A percentile compares a stretch with the other conserved stretches of the same genome.
Evolutionary conservation across 139 green algal species (phyloP).

Genomic region (Choricystis sp.): DNA sequence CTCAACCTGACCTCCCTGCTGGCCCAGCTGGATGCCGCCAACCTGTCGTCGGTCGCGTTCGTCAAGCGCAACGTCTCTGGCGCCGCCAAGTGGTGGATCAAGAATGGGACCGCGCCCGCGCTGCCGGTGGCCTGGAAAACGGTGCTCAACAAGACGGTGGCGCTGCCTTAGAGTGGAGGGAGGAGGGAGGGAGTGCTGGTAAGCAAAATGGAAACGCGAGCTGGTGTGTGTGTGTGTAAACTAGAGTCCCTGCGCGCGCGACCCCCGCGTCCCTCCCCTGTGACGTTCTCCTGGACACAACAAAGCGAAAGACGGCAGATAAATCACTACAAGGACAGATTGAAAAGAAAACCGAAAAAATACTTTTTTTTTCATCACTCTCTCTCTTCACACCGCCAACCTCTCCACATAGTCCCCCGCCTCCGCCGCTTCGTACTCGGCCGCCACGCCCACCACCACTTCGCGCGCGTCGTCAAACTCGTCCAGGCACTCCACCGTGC

Average conservation of each 20-base stretch:
- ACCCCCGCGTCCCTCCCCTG: too few species aligned
- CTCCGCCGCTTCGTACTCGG: slow-evolving; percentile 83
- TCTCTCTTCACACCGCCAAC: not conserved
- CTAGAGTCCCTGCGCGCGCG: too few species aligned
- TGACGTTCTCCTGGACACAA: too few species aligned
- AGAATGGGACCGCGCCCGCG: too few species aligned
- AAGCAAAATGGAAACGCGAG: too few species aligned
- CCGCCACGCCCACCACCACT: slow-evolving; percentile 48
- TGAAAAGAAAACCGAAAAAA: not conserved
- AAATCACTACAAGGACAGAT: not conserved
- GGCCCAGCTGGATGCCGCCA: not conserved
- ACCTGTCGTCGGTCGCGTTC: not conserved
- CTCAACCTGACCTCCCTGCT: not conserved
- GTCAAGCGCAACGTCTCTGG: too few species aligned
- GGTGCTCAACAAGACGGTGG: not conserved
- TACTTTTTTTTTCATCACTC: not conserved
- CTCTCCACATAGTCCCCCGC: slow-evolving; percentile 38
- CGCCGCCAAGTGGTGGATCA: too few species aligned
- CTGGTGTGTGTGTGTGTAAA: too few species aligned
- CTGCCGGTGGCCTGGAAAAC: too few species aligned
- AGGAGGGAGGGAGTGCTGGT: not conserved
- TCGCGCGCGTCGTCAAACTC: slow-evolving; percentile 90
- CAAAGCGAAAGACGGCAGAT: too few species aligned
- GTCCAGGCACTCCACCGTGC: slow-evolving; percentile 25
- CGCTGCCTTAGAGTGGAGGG: not conserved